A percentile compares a stretch with the other conserved stretches of the same genome.
phyloP scores from a whole-genome alignment of 1,284 basidiomycete species.

The Ustilago cynodontis region DNA sequence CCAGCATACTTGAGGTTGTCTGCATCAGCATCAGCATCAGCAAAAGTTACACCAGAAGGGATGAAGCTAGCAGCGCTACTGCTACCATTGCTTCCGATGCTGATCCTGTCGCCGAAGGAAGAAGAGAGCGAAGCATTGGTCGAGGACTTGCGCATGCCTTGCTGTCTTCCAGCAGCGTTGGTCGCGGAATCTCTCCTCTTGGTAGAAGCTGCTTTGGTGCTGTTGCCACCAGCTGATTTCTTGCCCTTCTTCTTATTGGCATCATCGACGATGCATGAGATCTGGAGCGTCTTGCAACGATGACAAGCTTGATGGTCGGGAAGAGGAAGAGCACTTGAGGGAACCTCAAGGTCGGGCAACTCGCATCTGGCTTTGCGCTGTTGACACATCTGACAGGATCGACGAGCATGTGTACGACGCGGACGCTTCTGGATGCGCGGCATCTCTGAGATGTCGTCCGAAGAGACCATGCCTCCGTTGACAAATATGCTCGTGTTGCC shows the following conservation, averaged over 20 bases:
- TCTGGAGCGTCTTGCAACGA: conserved; percentile 42
- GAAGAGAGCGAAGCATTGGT: conserved; percentile 28
- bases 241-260: conserved; percentile 39
- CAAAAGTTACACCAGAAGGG: conserved; percentile 15
- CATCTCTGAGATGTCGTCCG: conserved; percentile 15
- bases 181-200: conserved; percentile 7
- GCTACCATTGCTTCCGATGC: conserved; percentile 17
- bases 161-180: conserved; percentile 6
- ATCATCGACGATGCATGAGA: conserved; percentile 47
- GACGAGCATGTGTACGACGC: conserved; percentile 44
- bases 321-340: conserved; percentile 35
- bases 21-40: conserved; percentile 19
- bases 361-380: conserved; percentile 52
- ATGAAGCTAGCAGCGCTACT: conserved; percentile 10
- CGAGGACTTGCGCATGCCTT: conserved; percentile 18
- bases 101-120: conserved; percentile 2
- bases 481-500: neutral
- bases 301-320: conserved; percentile 41
- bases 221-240: conserved; percentile 3
- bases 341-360: conserved; percentile 40
- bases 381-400: conserved; percentile 49
- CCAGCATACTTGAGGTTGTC: conserved; percentile 37
- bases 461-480: neutral
- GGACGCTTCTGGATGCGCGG: conserved; percentile 41
- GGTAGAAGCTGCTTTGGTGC: neutral